Evolutionary conservation across 179 eudicot genomes (phyloP).

Genomic region (Sideroxylon spinosum): DNA sequence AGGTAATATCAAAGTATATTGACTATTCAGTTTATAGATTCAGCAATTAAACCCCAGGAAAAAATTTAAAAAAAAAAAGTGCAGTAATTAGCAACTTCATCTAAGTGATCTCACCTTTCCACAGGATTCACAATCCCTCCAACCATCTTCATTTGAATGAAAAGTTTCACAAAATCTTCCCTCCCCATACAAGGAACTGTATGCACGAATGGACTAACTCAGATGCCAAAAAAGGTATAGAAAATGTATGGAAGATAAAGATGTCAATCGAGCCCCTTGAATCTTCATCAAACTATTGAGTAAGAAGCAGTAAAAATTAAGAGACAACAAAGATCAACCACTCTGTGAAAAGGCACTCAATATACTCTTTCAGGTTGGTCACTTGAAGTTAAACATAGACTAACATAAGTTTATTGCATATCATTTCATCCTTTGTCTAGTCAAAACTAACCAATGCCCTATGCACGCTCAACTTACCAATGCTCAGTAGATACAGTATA

Average conservation of each 20-base stretch:
- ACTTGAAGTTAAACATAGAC: neutral
- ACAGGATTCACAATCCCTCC: slow-evolving; percentile 53
- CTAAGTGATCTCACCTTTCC: slow-evolving; percentile 34
- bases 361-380: too few relatives aligned
- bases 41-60: neutral
- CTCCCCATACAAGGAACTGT: slow-evolving; percentile 39
- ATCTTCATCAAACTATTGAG: neutral
- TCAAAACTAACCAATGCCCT: neutral
- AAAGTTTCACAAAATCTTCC: slow-evolving; percentile 45
- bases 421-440: neutral
- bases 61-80: neutral
- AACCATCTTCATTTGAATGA: slow-evolving; percentile 43
- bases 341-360: too few relatives aligned
- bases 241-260: neutral
- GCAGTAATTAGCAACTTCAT: neutral
- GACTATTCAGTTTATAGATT: neutral
- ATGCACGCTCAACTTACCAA: neutral
- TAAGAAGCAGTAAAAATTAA: slow-evolving; percentile 6
- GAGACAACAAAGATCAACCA: neutral
- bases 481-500: neutral
- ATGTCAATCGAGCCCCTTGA: neutral
- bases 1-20: neutral
- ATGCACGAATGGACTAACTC: slow-evolving; percentile 13
- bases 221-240: slow-evolving; percentile 1
- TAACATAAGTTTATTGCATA: neutral